Evolutionary conservation across 108 stramenopile species (phyloP), one percentile per base, ranked within the genome.

Genomic region (Hondaea fermentalgiana): DNA sequence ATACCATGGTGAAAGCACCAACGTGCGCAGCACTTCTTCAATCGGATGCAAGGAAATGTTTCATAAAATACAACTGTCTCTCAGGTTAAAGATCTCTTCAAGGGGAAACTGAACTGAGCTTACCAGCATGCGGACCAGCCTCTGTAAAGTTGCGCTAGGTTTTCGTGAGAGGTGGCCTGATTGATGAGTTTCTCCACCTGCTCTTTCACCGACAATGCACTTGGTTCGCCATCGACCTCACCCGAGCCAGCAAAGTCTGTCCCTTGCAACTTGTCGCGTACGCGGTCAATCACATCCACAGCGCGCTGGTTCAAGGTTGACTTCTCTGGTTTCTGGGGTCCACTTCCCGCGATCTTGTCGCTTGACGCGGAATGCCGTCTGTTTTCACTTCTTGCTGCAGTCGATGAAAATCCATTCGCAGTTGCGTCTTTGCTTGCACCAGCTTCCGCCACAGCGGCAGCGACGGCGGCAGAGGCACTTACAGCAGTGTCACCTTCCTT

Each of bases 91-190:
- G 28, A 35, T 35, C 2, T 35, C 35, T 35, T 35, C 2, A 35
- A 35, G 2, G 35, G 35, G 35, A 35, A 2, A 35, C 1, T 35
- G 35, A 35, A 2, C 2, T 35, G 35, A 35, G 42, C 42, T 69
- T 90, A 97, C 97, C 96, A 97, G 92, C 97, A 98, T 14, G 98
- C 96, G 90, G 97, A 98, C 98, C 98, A 99, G 23, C 99, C 99
- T 72, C 97, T 94, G 87, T 98, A 99, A 29, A 96, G 90, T 89
- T 98, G 97, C 71, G 96, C 96, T 58, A 99, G 90, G 93, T 98
- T 99, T 87, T 98, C 97, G 57, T 94, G 95, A 28, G 95, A 96
- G 5, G 98, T 99, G 28, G 98, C 97, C 90, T 98, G 97, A 17
- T 95, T 93, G 69, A 99, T 97, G 88, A 99, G 93, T 5, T 96